phyloP scores from a whole-genome alignment of 78 protist genomes.

The Pigoraptor vietnamica region DNA sequence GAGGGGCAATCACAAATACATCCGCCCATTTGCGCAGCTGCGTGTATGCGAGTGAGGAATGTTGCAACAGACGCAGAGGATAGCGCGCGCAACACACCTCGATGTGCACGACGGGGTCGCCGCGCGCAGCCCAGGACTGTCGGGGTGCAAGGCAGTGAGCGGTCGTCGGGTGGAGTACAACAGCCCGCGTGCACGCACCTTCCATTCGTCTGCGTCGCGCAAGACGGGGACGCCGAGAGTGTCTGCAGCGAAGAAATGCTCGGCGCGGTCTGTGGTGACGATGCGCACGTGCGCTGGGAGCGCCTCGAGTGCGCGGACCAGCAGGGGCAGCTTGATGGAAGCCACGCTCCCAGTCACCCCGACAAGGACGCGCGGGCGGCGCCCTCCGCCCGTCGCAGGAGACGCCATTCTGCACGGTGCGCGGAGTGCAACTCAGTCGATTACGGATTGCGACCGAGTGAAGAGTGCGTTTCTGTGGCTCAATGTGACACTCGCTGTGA shows the following conservation, averaged over 20 bases:
- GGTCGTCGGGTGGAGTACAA: too few species aligned
- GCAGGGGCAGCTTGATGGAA: slow-evolving; percentile 39
- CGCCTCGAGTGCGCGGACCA: background rate
- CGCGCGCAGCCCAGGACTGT: slow-evolving; percentile 19
- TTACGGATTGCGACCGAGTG: too few species aligned
- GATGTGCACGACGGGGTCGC: slow-evolving; percentile 66
- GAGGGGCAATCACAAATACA: slow-evolving; percentile 78
- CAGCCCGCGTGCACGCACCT: too few species aligned
- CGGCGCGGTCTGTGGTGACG: background rate
- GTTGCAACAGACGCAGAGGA: background rate
- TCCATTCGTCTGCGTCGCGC: background rate
- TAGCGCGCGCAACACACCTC: background rate
- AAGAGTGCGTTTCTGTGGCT: too few species aligned
- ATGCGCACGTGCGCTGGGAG: background rate
- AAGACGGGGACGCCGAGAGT: background rate
- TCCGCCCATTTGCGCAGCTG: slow-evolving; percentile 83
- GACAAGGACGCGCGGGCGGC: slow-evolving; percentile 19
- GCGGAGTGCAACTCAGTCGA: too few species aligned
- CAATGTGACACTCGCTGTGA: too few species aligned
- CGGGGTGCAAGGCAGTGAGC: background rate
- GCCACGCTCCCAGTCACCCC: slow-evolving; percentile 63
- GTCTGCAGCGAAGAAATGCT: background rate
- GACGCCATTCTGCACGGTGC: too few species aligned
- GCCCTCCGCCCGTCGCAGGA: too few species aligned
- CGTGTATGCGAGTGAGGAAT: background rate